A percentile compares a stretch with the other conserved stretches of the same genome.
Evolutionary conservation across 371 early-diverging fungal genomes (phyloP).

Genomic region (Apophysomyces trapeziformis): DNA sequence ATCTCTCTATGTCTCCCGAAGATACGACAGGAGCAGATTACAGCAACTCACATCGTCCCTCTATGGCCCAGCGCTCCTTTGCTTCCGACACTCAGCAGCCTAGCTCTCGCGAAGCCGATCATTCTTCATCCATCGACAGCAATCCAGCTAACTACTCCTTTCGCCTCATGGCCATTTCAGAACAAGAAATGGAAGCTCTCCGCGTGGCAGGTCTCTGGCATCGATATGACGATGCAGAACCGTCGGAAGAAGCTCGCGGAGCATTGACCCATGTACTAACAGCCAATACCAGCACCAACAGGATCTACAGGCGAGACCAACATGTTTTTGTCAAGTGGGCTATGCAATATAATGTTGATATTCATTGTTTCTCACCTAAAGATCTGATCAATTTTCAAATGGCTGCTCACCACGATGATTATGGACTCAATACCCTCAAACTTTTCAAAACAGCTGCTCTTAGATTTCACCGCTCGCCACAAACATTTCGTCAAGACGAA

Average conservation of each 20-base stretch:
- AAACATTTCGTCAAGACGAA: neutral
- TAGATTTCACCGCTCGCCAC: constrained; percentile 9
- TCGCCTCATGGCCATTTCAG: neutral
- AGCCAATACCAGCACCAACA: neutral
- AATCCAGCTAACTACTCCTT: neutral
- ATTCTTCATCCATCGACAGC: neutral
- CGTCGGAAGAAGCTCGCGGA: neutral
- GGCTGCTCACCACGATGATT: neutral
- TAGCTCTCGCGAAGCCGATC: too few species aligned
- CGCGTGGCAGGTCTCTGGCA: neutral
- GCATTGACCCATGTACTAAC: neutral
- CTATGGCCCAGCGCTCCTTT: too few species aligned
- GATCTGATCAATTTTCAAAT: constrained; percentile 14
- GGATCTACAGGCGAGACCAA: neutral
- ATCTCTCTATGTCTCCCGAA: too few species aligned
- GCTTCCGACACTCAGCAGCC: too few species aligned
- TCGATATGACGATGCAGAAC: neutral
- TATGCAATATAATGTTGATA: neutral
- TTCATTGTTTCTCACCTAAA: neutral
- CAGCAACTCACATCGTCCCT: too few species aligned
- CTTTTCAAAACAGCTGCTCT: constrained; percentile 14
- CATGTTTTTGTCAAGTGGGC: neutral
- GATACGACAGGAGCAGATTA: too few species aligned
- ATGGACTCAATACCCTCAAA: constrained; percentile 13
- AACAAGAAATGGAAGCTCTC: constrained; percentile 14